Base-by-base conservation (phyloP, 2,329 filamentous ascomycete species). In the Ascochyta viciae-villosae region DNA sequence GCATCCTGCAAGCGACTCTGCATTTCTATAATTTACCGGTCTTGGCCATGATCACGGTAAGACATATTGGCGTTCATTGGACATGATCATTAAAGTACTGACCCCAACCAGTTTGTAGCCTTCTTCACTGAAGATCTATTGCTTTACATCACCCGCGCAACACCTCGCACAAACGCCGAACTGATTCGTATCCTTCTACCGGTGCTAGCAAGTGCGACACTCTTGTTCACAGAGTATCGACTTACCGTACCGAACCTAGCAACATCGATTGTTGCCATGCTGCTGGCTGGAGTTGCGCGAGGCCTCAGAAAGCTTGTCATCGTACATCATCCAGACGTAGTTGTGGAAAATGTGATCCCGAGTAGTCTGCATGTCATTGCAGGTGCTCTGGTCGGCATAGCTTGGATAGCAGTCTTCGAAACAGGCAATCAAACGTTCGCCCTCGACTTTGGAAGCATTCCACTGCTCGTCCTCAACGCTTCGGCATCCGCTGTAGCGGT, bases 1-100 rank as follows among this genome's bases (percentile, higher is more conserved):
- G 69, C 24, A 60, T 57, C 16, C 41, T 68, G 9, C 71, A 75
- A 46, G 67, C 72, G 5, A 50, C 73, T 8, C 37, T 75, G 19
- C 73, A 74, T 50, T 66, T 67, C 33, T 62, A 63, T 16, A 73
- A 75, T 43, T 29, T 74, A 3, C 58, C 72, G 2, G 65, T 72
- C 0, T 50, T 75, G 12, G 56, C 61, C 19, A 72, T 74, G 66
- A 50, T 74, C 7, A 60, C 62, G 2, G 73, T 74, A 58, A 62
- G 70, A 29, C n/a, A 5, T 1, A 22, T 48, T 16, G 15, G n/a
- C 29, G 3, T 13, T 19, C 6, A 2, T n/a, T 7, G 6, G 22
- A 19, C 16, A 4, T 16, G 15, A 4, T 13, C 41, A 15, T 22
- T 37, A 34, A 12, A 13, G 27, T 26, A 31, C 42, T 51, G 24